These are phyloP conservation scores for Phytophthora kernoviae DNA, from an alignment of 352 stramenopile species.

Conservation along the genomic window DNA sequence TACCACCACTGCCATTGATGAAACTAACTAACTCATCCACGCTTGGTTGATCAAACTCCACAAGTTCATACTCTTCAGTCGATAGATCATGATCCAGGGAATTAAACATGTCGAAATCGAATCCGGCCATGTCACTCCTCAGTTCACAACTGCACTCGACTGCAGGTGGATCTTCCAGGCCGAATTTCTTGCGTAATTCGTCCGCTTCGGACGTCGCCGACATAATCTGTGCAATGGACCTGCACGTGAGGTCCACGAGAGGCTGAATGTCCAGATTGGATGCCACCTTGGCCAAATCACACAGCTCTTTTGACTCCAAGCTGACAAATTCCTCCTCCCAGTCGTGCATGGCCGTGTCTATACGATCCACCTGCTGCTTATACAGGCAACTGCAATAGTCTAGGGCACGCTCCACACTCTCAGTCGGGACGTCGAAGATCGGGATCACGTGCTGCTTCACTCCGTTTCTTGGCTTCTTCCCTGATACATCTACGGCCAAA, in stretches of 20 bases:
- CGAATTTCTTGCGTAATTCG: slow-evolving; percentile 81
- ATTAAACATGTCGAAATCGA: slow-evolving; percentile 85
- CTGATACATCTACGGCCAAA: slow-evolving; percentile 47
- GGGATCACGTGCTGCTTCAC: slow-evolving; percentile 75
- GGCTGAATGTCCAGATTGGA: slow-evolving; percentile 85
- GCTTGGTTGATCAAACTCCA: slow-evolving; percentile 83
- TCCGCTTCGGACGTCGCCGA: slow-evolving; percentile 77
- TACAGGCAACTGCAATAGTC: slow-evolving; percentile 82
- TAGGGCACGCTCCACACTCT: slow-evolving; percentile 71
- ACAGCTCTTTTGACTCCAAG: slow-evolving; percentile 79
- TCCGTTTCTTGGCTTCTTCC: slow-evolving; percentile 53
- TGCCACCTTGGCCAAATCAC: slow-evolving; percentile 79
- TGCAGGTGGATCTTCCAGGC: slow-evolving; percentile 53
- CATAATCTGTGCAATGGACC: slow-evolving; percentile 86
- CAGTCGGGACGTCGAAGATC: slow-evolving; percentile 75
- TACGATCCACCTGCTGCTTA: slow-evolving; percentile 74
- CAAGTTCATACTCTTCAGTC: slow-evolving; percentile 77
- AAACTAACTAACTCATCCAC: slow-evolving; percentile 84
- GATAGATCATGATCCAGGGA: slow-evolving; percentile 76
- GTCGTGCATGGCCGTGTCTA: slow-evolving; percentile 55
- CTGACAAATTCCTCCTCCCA: slow-evolving; percentile 77
- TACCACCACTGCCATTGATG: slow-evolving; percentile 65
- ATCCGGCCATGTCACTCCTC: slow-evolving; percentile 61
- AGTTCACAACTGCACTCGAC: slow-evolving; percentile 60
- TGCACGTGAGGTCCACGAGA: slow-evolving; percentile 79